Evolutionary conservation across 306 rosid species (phyloP).

Genomic region (Vachellia collinsii): DNA sequence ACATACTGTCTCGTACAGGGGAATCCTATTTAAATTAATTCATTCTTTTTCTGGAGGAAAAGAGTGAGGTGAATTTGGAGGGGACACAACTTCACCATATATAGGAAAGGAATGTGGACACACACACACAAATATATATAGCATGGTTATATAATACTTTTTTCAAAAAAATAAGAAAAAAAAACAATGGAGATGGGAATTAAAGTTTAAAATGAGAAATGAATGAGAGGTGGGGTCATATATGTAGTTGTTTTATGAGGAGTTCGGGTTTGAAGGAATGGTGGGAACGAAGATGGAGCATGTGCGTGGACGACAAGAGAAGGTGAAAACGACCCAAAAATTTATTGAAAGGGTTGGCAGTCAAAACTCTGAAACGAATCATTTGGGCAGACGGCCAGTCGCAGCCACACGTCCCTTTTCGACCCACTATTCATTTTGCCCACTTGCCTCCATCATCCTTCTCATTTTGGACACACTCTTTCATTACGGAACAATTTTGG

Average conservation of each 20-base stretch:
- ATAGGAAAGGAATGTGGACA: too few species aligned
- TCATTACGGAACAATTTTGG: too few species aligned
- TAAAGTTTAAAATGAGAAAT: too few species aligned
- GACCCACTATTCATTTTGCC: background rate
- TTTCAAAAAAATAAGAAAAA: too few species aligned
- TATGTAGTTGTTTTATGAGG: background rate
- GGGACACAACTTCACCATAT: background rate
- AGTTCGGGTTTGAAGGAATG: background rate
- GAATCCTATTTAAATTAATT: background rate
- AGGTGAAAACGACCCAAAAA: background rate
- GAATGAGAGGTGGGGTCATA: background rate
- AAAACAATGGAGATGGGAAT: background rate
- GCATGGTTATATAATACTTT: too few species aligned
- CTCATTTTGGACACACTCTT: background rate
- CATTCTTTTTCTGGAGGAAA: background rate
- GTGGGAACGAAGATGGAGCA: background rate
- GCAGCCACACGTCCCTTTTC: background rate
- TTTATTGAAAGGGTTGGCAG: background rate
- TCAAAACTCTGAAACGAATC: background rate
- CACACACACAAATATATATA: too few species aligned
- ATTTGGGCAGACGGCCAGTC: background rate
- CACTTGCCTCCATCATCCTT: background rate
- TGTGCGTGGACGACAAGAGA: background rate
- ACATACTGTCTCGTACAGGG: background rate
- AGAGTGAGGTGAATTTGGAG: background rate